Base-by-base conservation (phyloP, 2,329 filamentous ascomycete genomes). In the Penicillium sp. region DNA sequence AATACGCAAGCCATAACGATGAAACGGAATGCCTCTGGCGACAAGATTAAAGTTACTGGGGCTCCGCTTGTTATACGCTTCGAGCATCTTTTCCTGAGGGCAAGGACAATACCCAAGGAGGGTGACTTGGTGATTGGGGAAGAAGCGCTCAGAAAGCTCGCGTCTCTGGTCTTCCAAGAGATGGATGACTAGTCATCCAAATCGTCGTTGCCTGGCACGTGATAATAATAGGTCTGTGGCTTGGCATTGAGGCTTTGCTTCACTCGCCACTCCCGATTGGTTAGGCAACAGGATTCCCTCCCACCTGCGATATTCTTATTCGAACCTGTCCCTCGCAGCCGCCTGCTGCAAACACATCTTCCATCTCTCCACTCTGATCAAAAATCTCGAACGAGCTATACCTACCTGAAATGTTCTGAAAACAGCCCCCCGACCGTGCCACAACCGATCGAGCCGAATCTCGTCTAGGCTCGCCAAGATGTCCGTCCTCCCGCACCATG, bases 401-500 rank as follows among this genome's bases (percentile, higher is more conserved):
- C 35, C 35, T 17, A 13, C 35, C 35, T 69, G 54, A 62, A 49
- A 69, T 65, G 61, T 57, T 64, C 51, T 66, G 62, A 70, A 62
- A 60, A 35, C 50, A 50, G 30, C 51, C 54, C 52, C 58, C 45
- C 29, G 56, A 61, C 62, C 61, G 35, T 15, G 35, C 13, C 21
- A 52, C 60, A 64, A 64, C 41, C 49, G 56, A 58, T 45, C 47
- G 46, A 46, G 46, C 45, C 46, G 57, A 49, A 55, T 53, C 31
- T 45, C 51, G 60, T 64, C 58, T 54, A 60, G 60, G 58, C 57
- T 63, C 67, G 70, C 70, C 68, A 77, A 68, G 66, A 82, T 82
- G 80, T 81, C 80, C 67, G 78, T 81, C 64, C 75, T 82, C 64
- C 56, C 56, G 48, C 77, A 77, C 62, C 78, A 79, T 70, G 78